Evolutionary conservation across 345 rosid genomes (phyloP).

Genomic region (Dipteronia sinensis): DNA sequence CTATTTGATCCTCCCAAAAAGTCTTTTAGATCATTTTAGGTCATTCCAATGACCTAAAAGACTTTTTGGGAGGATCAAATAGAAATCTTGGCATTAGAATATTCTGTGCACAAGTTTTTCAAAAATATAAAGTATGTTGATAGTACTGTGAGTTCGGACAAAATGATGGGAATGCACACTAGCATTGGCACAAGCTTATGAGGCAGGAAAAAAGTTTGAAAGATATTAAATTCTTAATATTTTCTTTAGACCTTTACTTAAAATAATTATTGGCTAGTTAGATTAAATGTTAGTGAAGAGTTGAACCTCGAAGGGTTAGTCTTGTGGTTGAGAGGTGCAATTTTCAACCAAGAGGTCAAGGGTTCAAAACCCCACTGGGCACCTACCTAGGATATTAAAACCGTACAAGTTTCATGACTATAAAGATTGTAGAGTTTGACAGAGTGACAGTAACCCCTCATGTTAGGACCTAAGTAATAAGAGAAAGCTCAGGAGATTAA

Average conservation of each 20-base stretch:
- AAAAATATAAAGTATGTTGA: not conserved
- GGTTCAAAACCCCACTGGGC: not conserved
- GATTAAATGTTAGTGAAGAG: not conserved
- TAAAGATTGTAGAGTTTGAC: not conserved
- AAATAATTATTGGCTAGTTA: not conserved
- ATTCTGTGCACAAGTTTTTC: not conserved
- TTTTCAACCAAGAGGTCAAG: not conserved
- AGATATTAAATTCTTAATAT: not conserved
- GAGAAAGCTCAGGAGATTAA: not conserved
- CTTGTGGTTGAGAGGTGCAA: not conserved
- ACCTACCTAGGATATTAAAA: not conserved
- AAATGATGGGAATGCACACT: not conserved
- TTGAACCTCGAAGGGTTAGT: no score
- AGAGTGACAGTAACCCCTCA: not conserved
- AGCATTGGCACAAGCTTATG: not conserved
- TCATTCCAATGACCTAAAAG: not conserved
- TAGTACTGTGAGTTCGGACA: not conserved
- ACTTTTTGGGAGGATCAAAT: not conserved
- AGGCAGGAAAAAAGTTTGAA: not conserved
- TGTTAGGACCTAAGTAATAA: not conserved
- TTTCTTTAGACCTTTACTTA: not conserved
- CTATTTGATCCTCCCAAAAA: not conserved
- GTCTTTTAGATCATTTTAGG: not conserved
- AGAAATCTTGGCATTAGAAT: conserved; percentile 6
- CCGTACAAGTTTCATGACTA: not conserved